Conservation (phyloP, 2,329 filamentous ascomycete genomes). For the Trichoderma asperellum region DNA sequence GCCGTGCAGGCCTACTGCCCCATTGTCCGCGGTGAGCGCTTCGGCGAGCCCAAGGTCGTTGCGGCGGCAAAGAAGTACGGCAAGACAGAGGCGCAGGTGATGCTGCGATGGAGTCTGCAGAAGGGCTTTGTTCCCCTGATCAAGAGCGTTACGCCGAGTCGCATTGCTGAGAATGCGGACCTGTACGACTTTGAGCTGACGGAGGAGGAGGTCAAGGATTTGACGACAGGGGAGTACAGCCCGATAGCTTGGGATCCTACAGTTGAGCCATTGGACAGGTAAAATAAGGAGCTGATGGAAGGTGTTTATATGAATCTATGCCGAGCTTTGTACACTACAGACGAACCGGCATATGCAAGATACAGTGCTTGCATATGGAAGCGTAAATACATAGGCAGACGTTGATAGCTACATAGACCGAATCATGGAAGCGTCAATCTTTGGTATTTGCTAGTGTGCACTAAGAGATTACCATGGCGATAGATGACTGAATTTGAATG, state of each 20-base stretch:
- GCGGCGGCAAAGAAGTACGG: conserved; percentile 71
- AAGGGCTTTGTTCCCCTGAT: conserved; percentile 74
- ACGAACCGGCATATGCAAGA: not conserved
- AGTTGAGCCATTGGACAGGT: conserved; percentile 50
- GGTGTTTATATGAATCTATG: not conserved
- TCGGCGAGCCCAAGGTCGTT: conserved; percentile 67
- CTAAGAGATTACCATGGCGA: not conserved
- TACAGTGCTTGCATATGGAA: not conserved
- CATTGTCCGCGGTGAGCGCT: conserved; percentile 68
- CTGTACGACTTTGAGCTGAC: conserved; percentile 61
- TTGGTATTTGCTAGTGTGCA: not conserved
- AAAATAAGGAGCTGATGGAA: conserved; percentile 14
- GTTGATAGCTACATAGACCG: not conserved
- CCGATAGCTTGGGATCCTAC: conserved; percentile 62
- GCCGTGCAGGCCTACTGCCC: conserved; percentile 67
- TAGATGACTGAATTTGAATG: not conserved
- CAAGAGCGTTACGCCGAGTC: conserved; percentile 70
- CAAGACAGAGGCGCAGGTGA: conserved; percentile 74
- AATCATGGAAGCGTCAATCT: not conserved
- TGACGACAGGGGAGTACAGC: conserved; percentile 58
- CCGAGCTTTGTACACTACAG: not conserved
- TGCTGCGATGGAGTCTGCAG: conserved; percentile 82
- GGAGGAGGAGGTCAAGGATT: conserved; percentile 54
- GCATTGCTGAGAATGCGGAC: conserved; percentile 66
- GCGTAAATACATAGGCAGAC: not conserved